Percentiles rank a stretch among this genome's conserved stretches.
These are phyloP conservation scores for Eucalyptus cladocalyx DNA, from an alignment of 345 rosid species.

Conservation along the genomic window DNA sequence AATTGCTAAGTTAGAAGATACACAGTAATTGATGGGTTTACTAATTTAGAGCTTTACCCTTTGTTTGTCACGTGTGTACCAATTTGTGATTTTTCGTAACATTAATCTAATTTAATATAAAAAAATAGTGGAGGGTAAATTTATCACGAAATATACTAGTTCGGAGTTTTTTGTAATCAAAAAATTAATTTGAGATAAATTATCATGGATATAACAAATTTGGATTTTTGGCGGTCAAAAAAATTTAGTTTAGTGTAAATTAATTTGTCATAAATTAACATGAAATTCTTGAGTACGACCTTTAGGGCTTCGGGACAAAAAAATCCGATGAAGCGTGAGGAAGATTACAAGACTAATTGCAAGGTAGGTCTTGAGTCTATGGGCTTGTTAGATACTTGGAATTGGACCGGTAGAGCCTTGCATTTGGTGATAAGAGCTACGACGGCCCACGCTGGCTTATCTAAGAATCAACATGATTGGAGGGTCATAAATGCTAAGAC, in stretches of 20 bases:
- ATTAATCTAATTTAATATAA: too few relatives aligned
- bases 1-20: too few relatives aligned
- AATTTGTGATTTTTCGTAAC: too few relatives aligned
- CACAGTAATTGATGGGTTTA: accelerated
- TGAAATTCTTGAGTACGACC: not conserved
- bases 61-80: accelerated
- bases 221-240: accelerated
- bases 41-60: too few relatives aligned
- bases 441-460: not conserved
- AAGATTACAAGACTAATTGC: not conserved
- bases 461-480: not conserved
- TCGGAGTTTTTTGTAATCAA: accelerated
- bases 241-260: too few relatives aligned
- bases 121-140: too few relatives aligned
- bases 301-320: not conserved
- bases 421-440: not conserved
- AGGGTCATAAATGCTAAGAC: not conserved
- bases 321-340: not conserved
- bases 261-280: too few relatives aligned
- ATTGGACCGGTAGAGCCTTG: not conserved
- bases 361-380: not conserved
- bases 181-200: too few relatives aligned
- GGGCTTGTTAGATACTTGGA: not conserved
- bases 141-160: too few relatives aligned
- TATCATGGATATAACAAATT: too few relatives aligned